phyloP scores from a whole-genome alignment of 2,329 filamentous ascomycete species.

The Cladophialophora exuberans region DNA sequence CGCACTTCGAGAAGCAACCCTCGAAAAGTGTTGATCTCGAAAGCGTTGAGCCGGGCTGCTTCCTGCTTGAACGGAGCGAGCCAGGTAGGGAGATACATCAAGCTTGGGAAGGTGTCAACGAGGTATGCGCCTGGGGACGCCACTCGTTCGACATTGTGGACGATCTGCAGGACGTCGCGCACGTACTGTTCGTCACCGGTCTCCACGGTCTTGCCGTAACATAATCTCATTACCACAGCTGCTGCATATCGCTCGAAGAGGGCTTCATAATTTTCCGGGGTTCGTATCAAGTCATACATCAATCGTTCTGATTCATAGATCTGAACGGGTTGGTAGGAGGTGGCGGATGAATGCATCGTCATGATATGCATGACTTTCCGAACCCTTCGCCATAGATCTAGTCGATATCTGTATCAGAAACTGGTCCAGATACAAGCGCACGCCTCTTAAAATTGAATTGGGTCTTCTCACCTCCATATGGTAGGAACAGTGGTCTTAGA shows the following conservation, averaged over 20 bases:
- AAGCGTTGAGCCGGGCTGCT: conserved; percentile 31
- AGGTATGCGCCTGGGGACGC: conserved; percentile 43
- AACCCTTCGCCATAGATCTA: conserved; percentile 37
- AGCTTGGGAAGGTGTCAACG: conserved; percentile 38
- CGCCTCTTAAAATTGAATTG: no score
- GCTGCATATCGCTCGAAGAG: conserved; percentile 44
- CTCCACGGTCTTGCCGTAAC: conserved; percentile 40
- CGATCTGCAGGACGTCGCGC: conserved; percentile 38
- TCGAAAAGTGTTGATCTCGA: conserved; percentile 36
- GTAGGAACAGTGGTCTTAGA: conserved; percentile 38
- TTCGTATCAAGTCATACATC: conserved; percentile 37
- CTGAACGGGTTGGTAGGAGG: conserved; percentile 39
- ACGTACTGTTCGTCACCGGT: conserved; percentile 41
- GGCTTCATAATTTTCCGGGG: conserved; percentile 39
- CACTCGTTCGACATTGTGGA: conserved; percentile 41
- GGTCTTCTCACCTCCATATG: conserved; percentile 32
- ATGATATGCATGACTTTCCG: conserved; percentile 41
- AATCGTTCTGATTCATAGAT: conserved; percentile 38
- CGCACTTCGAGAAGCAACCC: conserved; percentile 38
- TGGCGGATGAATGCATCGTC: conserved; percentile 37
- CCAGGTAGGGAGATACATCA: conserved; percentile 36
- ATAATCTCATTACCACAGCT: conserved; percentile 43
- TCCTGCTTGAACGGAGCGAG: conserved; percentile 40
- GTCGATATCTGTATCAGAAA: neutral
- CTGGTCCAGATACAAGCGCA: no score